Percentiles rank a stretch among this genome's conserved stretches.
Evolutionary conservation across 345 rosid species (phyloP).

Genomic region (Lumnitzera littorea): DNA sequence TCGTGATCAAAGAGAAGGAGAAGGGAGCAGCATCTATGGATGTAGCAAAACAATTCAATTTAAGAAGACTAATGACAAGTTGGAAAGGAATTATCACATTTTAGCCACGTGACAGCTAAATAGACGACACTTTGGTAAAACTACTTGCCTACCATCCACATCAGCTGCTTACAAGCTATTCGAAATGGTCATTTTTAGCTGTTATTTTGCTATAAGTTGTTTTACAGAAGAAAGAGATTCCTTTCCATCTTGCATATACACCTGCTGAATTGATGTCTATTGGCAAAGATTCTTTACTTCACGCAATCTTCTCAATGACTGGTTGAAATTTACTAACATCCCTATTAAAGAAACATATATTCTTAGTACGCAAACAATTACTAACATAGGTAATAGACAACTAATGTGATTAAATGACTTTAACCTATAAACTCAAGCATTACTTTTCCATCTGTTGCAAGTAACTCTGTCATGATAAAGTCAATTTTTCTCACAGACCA

Average conservation of each 20-base stretch:
- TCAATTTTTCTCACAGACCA: too few species aligned
- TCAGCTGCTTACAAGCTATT: slow-evolving; percentile 61
- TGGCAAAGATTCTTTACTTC: slow-evolving; percentile 68
- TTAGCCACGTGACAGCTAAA: slow-evolving; percentile 40
- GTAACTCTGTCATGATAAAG: too few species aligned
- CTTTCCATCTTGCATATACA: slow-evolving; percentile 7
- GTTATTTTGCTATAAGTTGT: slow-evolving; percentile 26
- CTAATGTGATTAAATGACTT: too few species aligned
- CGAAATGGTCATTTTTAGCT: slow-evolving; percentile 57
- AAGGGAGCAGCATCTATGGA: too few species aligned
- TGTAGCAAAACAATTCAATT: background rate
- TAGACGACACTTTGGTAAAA: slow-evolving; percentile 1
- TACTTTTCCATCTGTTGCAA: too few species aligned
- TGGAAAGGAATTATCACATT: slow-evolving; percentile 34
- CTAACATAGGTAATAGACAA: too few species aligned
- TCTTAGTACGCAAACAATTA: too few species aligned
- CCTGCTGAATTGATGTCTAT: slow-evolving; percentile 91
- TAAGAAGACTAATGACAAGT: background rate
- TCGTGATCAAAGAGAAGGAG: too few species aligned
- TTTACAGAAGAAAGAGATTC: background rate
- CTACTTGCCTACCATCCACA: slow-evolving; percentile 55
- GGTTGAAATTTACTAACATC: slow-evolving; percentile 49
- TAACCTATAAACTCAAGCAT: too few species aligned
- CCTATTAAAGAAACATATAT: slow-evolving; percentile 22
- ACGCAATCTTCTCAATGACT: slow-evolving; percentile 29